These are phyloP conservation scores for Volvox carteri DNA, from an alignment of 163 green algal genomes.

Conservation along the genomic window DNA sequence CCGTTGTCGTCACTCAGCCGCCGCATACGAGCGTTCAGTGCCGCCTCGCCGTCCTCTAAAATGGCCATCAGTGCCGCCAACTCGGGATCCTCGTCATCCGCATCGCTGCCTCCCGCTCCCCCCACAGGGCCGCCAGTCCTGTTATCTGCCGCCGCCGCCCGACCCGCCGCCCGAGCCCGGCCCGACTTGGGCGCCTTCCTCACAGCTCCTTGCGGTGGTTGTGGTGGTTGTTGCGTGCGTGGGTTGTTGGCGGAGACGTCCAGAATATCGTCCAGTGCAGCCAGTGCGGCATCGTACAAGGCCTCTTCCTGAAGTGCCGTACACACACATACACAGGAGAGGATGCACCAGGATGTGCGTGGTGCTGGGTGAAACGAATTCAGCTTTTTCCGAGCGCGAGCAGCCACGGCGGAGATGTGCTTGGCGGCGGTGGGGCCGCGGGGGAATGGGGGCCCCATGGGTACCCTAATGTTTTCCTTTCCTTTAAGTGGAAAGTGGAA, in stretches of 20 bases:
- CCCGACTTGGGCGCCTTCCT: not conserved
- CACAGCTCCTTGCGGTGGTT: not conserved
- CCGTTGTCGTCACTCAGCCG: not conserved
- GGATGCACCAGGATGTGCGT: too few relatives aligned
- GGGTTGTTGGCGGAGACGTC: conserved; percentile 4
- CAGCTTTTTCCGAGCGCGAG: too few relatives aligned
- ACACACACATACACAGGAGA: too few relatives aligned
- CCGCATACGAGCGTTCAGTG: conserved; percentile 11
- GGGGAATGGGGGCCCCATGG: too few relatives aligned
- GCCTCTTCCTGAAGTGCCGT: conserved; percentile 21
- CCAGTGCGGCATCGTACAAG: conserved; percentile 13
- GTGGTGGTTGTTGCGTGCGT: not conserved
- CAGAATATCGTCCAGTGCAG: conserved; percentile 20
- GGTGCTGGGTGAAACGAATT: too few relatives aligned
- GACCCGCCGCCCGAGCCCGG: not conserved
- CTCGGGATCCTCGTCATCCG: conserved; percentile 6
- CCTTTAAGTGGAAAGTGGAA: too few relatives aligned
- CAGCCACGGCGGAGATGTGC: too few relatives aligned
- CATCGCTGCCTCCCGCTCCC: not conserved
- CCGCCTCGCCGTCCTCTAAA: conserved; percentile 27
- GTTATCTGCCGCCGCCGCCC: not conserved
- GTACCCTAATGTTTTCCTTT: too few relatives aligned
- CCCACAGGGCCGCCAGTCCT: not conserved
- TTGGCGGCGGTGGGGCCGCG: too few relatives aligned
- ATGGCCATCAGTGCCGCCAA: conserved; percentile 30